phyloP scores from a whole-genome alignment of 805 yeast genomes.

The Suhomyces vadensis region DNA sequence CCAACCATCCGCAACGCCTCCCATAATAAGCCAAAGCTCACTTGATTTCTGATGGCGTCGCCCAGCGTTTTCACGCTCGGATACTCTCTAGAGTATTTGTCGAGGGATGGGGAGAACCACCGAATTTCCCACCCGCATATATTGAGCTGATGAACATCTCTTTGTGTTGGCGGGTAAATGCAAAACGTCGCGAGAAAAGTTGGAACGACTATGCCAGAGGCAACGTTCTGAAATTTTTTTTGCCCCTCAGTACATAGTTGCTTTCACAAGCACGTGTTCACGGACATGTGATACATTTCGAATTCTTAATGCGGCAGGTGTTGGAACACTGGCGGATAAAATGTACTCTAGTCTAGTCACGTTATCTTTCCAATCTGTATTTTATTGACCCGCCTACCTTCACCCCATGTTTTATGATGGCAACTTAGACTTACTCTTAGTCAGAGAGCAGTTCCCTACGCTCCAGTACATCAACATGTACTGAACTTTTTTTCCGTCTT shows the following conservation, averaged over 20 bases:
- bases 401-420: no score
- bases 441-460: no score
- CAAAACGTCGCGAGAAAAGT: constrained; percentile 47
- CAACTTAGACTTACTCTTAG: no score
- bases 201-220: constrained; percentile 21
- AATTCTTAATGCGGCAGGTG: no score
- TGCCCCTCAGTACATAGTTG: background rate
- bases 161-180: constrained; percentile 46
- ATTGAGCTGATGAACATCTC: constrained; percentile 18
- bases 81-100: constrained; percentile 54
- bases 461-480: no score
- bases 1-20: constrained; percentile 61
- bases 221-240: constrained; percentile 4
- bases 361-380: no score
- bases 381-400: no score
- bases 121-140: constrained; percentile 64
- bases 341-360: no score
- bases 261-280: no score
- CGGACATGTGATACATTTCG: no score
- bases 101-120: constrained; percentile 54
- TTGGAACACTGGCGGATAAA: no score
- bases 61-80: constrained; percentile 61
- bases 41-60: constrained; percentile 56
- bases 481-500: no score
- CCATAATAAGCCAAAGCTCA: constrained; percentile 36